A percentile compares a stretch with the other conserved stretches of the same genome.
These are phyloP conservation scores for Picea sitchensis DNA, from an alignment of 75 land plant genomes.

Conservation along the genomic window DNA sequence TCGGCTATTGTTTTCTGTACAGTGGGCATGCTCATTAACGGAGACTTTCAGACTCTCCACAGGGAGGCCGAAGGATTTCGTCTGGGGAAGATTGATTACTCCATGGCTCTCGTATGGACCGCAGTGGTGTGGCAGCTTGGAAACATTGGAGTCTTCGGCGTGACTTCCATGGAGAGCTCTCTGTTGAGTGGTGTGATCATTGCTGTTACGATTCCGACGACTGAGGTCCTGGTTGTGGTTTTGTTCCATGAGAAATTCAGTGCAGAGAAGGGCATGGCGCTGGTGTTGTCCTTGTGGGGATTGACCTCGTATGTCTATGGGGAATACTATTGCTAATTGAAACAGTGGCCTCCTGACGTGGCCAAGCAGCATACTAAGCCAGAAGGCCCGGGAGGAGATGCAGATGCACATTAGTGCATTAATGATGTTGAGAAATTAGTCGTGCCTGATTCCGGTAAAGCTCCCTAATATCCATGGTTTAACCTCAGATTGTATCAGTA, in stretches of 20 bases:
- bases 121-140: conserved; percentile 19
- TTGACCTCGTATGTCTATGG: conserved; percentile 16
- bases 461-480: too few species aligned
- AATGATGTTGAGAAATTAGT: too few species aligned
- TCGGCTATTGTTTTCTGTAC: conserved; percentile 18
- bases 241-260: conserved; percentile 25
- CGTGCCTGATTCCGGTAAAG: too few species aligned
- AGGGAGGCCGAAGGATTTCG: conserved; percentile 17
- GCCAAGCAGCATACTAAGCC: too few species aligned
- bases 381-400: too few species aligned
- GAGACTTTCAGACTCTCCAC: conserved; percentile 15
- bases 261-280: conserved; percentile 18
- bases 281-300: conserved; percentile 23
- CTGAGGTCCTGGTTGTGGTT: conserved; percentile 16
- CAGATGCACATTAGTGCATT: too few species aligned
- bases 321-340: background rate
- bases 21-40: conserved; percentile 20
- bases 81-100: conserved; percentile 18
- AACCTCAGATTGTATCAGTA: too few species aligned
- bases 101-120: conserved; percentile 3
- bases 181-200: conserved; percentile 15
- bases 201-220: conserved; percentile 19
- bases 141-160: conserved; percentile 15
- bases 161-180: conserved; percentile 18
- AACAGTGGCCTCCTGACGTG: too few species aligned